Evolutionary conservation across 169 alveolate species (phyloP).

Genomic region (Cryptosporidium ryanae): DNA sequence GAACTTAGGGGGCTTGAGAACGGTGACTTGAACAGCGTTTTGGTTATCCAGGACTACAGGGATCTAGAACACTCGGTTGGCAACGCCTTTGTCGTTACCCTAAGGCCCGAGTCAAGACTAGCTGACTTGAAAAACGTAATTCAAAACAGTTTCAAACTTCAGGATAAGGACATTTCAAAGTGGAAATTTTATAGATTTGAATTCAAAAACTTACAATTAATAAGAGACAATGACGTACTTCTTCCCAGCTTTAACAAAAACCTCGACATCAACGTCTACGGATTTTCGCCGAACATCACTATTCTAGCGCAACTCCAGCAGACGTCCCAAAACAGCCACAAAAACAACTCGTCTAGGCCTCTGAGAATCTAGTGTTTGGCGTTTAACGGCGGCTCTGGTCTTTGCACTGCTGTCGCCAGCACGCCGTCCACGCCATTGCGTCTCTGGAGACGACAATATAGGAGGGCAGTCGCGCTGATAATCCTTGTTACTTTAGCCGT

Average conservation of each 20-base stretch:
- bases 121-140: constrained; percentile 5
- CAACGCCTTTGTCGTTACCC: constrained; percentile 13
- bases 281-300: constrained; percentile 39
- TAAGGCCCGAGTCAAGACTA: background rate
- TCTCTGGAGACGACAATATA: too few species aligned
- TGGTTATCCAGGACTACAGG: constrained; percentile 48
- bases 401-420: too few species aligned
- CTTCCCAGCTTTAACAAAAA: constrained; percentile 1
- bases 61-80: background rate
- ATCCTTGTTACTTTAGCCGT: background rate
- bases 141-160: constrained; percentile 13
- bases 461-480: too few species aligned
- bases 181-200: constrained; percentile 66
- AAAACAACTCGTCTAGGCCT: constrained; percentile 54
- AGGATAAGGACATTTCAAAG: constrained; percentile 30
- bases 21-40: constrained; percentile 31
- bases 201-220: background rate
- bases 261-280: constrained; percentile 27
- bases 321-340: background rate
- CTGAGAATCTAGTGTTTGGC: constrained; percentile 19
- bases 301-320: constrained; percentile 34
- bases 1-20: constrained; percentile 17
- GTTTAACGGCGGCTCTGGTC: too few species aligned
- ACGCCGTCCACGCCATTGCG: too few species aligned
- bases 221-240: constrained; percentile 37